A percentile compares a stretch with the other conserved stretches of the same genome.
These are phyloP conservation scores for Polysphondylium violaceum DNA, from an alignment of 78 protist genomes.

Conservation along the genomic window DNA sequence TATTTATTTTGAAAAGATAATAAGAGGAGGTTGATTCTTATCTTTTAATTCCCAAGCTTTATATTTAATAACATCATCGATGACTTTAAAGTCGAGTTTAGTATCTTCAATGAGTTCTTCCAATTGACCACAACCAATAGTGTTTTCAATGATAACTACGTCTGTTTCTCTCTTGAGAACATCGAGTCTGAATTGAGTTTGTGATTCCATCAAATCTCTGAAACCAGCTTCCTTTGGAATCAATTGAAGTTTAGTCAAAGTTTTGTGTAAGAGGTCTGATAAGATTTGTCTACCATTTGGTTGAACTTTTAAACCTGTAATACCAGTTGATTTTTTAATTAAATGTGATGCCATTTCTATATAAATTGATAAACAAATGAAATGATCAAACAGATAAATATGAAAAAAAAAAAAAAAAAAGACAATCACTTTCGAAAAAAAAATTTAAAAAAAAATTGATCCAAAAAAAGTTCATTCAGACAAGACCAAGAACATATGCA, in stretches of 20 bases:
- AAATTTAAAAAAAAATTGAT: too few species aligned
- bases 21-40: conserved; percentile 55
- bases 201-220: conserved; percentile 17
- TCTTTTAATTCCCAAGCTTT: conserved; percentile 54
- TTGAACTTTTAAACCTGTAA: conserved; percentile 62
- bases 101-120: conserved; percentile 64
- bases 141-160: conserved; percentile 60
- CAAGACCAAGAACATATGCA: too few species aligned
- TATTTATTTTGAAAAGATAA: conserved; percentile 5
- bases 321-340: conserved; percentile 74
- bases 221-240: conserved; percentile 20
- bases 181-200: conserved; percentile 39
- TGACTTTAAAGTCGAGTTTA: conserved; percentile 26
- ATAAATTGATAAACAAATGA: too few species aligned
- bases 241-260: conserved; percentile 26
- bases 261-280: conserved; percentile 34
- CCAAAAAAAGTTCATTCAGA: too few species aligned
- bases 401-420: too few species aligned
- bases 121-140: conserved; percentile 56
- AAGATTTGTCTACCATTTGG: conserved; percentile 66
- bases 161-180: conserved; percentile 43
- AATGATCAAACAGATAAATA: too few species aligned
- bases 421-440: too few species aligned
- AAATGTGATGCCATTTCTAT: conserved; percentile 14
- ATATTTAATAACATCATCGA: conserved; percentile 29